Conservation (phyloP, 352 stramenopile species). For the Globisporangium polare region DNA sequence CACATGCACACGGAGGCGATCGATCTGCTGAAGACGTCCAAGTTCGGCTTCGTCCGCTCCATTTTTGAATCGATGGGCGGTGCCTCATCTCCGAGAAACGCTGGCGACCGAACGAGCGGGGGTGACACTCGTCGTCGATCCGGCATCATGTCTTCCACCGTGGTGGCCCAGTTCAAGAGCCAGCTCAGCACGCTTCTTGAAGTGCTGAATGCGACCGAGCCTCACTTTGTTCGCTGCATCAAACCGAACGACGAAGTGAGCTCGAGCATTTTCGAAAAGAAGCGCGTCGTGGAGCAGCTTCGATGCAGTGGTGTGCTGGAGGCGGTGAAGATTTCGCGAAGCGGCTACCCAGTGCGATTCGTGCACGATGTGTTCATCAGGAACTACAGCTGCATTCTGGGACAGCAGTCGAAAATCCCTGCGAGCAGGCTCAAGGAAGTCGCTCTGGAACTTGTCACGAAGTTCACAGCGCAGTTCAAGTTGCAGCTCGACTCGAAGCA, state of each 20-base stretch:
- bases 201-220: conserved; percentile 93
- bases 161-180: conserved; percentile 91
- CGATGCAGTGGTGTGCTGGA: conserved; percentile 86
- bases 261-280: conserved; percentile 52
- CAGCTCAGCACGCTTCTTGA: conserved; percentile 92
- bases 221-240: conserved; percentile 90
- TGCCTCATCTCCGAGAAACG: conserved; percentile 15
- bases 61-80: conserved; percentile 55
- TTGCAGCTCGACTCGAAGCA: conserved; percentile 38
- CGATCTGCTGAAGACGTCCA: conserved; percentile 67
- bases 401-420: conserved; percentile 32
- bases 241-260: conserved; percentile 83
- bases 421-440: conserved; percentile 47
- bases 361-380: conserved; percentile 90
- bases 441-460: conserved; percentile 40
- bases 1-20: conserved; percentile 80
- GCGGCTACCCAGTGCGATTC: conserved; percentile 94
- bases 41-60: conserved; percentile 55
- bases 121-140: conserved; percentile 48
- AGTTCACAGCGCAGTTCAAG: conserved; percentile 33
- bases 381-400: conserved; percentile 73
- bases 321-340: conserved; percentile 86
- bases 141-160: conserved; percentile 79
- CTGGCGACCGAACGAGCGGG: conserved; percentile 15
- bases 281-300: conserved; percentile 78